Conservation (phyloP, 2,329 filamentous ascomycete genomes). For the Whalleya microplaca region DNA sequence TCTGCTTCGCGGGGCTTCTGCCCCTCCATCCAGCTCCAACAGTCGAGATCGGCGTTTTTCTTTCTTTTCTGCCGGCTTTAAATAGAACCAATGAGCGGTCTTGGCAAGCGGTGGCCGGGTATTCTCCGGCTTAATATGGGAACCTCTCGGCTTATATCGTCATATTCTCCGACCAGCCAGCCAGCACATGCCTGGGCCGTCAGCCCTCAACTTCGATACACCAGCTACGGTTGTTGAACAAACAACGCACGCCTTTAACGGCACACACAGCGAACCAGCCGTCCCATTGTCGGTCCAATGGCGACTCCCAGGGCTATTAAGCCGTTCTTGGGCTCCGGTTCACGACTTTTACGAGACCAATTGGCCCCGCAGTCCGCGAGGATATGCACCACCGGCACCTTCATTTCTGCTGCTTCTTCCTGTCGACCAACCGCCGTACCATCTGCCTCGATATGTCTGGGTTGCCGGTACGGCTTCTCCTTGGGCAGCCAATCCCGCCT, state of each 20-base stretch:
- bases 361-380: conserved; percentile 27
- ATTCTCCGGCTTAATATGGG: conserved; percentile 20
- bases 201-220: neutral
- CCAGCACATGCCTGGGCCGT: neutral
- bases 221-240: neutral
- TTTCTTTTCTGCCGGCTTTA: conserved; percentile 16
- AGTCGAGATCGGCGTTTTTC: too few species aligned
- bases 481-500: conserved; percentile 34
- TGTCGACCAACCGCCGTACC: conserved; percentile 6
- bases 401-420: too few species aligned
- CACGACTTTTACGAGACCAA: conserved; percentile 34
- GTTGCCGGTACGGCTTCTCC: conserved; percentile 29
- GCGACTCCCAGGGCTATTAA: conserved; percentile 33
- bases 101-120: conserved; percentile 20
- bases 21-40: conserved; percentile 22
- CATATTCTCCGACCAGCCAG: conserved; percentile 5
- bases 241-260: neutral
- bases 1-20: conserved; percentile 2
- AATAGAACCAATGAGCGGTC: neutral
- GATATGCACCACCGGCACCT: conserved; percentile 19
- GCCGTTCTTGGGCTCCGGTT: conserved; percentile 32
- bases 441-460: conserved; percentile 33
- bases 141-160: conserved; percentile 10
- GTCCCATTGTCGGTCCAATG: conserved; percentile 21
- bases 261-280: conserved; percentile 1